Percentiles rank a stretch among this genome's conserved stretches.
phyloP scores from a whole-genome alignment of 495 filamentous ascomycete species.

The Xylaria grammica region DNA sequence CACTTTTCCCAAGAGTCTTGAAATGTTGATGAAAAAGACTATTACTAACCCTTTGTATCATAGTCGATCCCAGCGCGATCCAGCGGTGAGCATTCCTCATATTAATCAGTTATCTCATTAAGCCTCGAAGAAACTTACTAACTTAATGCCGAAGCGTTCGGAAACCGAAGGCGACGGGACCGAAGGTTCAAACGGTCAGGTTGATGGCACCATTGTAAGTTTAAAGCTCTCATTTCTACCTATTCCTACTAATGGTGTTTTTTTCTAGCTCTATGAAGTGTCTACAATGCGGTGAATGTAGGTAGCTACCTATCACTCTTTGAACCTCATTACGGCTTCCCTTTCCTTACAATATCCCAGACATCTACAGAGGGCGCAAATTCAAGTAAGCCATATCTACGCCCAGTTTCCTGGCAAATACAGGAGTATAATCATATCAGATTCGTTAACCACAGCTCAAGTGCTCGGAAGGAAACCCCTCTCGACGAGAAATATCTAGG shows the following conservation, averaged over 20 bases:
- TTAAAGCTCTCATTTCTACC: not conserved
- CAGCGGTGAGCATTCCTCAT: slow-evolving; percentile 49
- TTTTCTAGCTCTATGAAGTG: slow-evolving; percentile 84
- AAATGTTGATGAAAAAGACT: not conserved
- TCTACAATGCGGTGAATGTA: slow-evolving; percentile 68
- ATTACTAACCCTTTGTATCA: slow-evolving; percentile 19
- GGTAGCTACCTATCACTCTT: not conserved
- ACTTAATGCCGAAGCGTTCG: slow-evolving; percentile 39
- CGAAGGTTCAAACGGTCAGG: slow-evolving; percentile 87
- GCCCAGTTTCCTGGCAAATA: not conserved
- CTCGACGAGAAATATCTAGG: slow-evolving; percentile 83
- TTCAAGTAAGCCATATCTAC: slow-evolving; percentile 52
- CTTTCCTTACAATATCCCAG: slow-evolving; percentile 57
- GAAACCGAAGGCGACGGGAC: slow-evolving; percentile 71
- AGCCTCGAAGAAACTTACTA: not conserved
- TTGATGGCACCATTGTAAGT: slow-evolving; percentile 87
- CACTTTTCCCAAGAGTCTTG: no score
- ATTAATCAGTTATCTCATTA: not conserved
- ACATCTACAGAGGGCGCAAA: slow-evolving; percentile 95
- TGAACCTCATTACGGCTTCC: not conserved
- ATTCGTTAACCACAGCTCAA: not conserved
- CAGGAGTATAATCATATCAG: not conserved
- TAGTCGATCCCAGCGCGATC: slow-evolving; percentile 79
- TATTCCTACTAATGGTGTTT: slow-evolving; percentile 5
- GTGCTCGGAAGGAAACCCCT: slow-evolving; percentile 87